Base-by-base conservation (phyloP, 441 rosid species). In the Arabidopsis hybrid region DNA sequence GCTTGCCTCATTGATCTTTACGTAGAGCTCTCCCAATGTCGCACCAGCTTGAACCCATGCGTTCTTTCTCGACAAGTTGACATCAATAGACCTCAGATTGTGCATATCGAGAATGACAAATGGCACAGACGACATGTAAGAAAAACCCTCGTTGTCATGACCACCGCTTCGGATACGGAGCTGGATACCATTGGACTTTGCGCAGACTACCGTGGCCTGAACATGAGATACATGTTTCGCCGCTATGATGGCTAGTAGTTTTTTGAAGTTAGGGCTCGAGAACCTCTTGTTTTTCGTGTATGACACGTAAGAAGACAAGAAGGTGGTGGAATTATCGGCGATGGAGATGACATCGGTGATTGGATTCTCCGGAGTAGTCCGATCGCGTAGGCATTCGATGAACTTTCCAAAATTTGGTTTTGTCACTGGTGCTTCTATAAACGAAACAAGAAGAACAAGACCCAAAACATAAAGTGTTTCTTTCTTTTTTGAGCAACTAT, bases 31-130 rank as follows among this genome's bases (percentile, higher is more conserved):
- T 6, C 83, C 85, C 13, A 69, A 60, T 6, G 83, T 82, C 8
- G 79, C 85, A 32, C 85, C 79, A 11, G 82, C 42, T 35, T 80
- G 70, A 18, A 80, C 79, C 84, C 85, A 83, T 0, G 78, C 81
- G 8, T 72, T 71, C 66, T 71, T 52, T 56, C 9, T 68, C 12
- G 58, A n/a, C 18, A 21, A 59, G 57, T 71, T 78, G 11, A 79
- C 26, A 6, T 3, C 10, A n/a, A 79, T 71, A 2, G 79, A 51
- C 11, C 77, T 49, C 0, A 82, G 42, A 21, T 71, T 74, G 51
- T 72, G 45, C 62, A 79, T 32, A 43, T 79, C 83, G 9, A 82
- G 71, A 13, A 77, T 63, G 43, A 79, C 67, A 42, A 82, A 82
- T 10, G 81, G 78, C 1, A 59, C 78, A 4, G 66, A 29, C 1